Percentiles rank a stretch among this genome's conserved stretches.
Conservation (phyloP, 2,329 filamentous ascomycete species). For the Cryoendolithus antarcticus region DNA sequence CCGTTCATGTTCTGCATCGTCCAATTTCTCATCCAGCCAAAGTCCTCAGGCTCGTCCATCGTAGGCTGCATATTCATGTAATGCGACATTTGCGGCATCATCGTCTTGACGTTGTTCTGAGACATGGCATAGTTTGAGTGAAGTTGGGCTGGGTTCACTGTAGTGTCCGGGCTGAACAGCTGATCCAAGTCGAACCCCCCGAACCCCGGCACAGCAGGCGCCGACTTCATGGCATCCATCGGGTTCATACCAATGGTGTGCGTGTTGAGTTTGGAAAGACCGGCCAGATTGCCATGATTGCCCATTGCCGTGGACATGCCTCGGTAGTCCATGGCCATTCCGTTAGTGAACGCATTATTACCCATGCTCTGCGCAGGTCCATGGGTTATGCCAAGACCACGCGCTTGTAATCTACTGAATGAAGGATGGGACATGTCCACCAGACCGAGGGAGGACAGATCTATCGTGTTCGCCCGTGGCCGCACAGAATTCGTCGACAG, state of each 20-base stretch:
- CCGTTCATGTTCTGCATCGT: conserved; percentile 52
- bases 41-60: conserved; percentile 59
- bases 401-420: conserved; percentile 17
- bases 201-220: conserved; percentile 57
- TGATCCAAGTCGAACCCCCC: conserved; percentile 59
- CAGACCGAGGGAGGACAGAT: conserved; percentile 56
- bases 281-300: conserved; percentile 54
- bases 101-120: neutral
- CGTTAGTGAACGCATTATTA: conserved; percentile 2
- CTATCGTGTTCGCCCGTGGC: conserved; percentile 90
- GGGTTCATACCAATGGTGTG: conserved; percentile 44
- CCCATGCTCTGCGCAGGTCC: neutral
- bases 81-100: conserved; percentile 3
- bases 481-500: conserved; percentile 49
- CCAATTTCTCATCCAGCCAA: conserved; percentile 77
- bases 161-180: conserved; percentile 54
- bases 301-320: conserved; percentile 60
- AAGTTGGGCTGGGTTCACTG: conserved; percentile 55
- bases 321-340: conserved; percentile 49
- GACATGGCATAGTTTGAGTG: conserved; percentile 43
- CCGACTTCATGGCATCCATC: conserved; percentile 51
- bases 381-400: conserved; percentile 5
- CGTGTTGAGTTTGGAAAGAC: conserved; percentile 74
- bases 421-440: conserved; percentile 13
- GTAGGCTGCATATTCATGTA: conserved; percentile 27